Percentiles rank a stretch among this genome's conserved stretches.
Conservation (phyloP, 2,329 filamentous ascomycete genomes). For the Ophiostoma novo-ulmi region DNA sequence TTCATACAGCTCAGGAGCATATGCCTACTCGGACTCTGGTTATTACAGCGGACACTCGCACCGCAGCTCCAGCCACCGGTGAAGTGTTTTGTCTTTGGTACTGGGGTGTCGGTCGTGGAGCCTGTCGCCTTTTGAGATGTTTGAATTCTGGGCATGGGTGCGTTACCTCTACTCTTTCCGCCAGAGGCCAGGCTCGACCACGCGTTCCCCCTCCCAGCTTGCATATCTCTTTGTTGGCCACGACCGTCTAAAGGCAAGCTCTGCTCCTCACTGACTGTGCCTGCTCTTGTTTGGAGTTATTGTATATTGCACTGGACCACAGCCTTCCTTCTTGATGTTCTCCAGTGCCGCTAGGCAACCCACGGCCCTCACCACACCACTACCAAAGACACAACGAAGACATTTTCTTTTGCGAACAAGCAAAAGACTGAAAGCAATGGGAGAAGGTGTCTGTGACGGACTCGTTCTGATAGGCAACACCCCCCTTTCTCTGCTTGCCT, state of each 20-base stretch:
- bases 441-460: not conserved
- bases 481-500: not conserved
- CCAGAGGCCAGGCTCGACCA: slow-evolving; percentile 33
- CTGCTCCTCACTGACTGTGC: slow-evolving; percentile 32
- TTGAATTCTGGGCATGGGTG: slow-evolving; percentile 45
- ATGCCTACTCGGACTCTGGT: slow-evolving; percentile 50
- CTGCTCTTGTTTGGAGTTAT: not conserved
- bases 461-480: not conserved
- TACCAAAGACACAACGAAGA: slow-evolving; percentile 25
- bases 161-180: slow-evolving; percentile 47
- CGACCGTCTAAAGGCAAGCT: slow-evolving; percentile 39
- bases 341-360: not conserved
- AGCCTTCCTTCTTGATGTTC: not conserved
- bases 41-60: slow-evolving; percentile 48
- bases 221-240: slow-evolving; percentile 46
- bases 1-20: slow-evolving; percentile 38
- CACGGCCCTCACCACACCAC: slow-evolving; percentile 11
- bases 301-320: not conserved
- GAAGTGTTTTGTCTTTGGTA: slow-evolving; percentile 51
- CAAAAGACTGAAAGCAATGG: not conserved
- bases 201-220: slow-evolving; percentile 44
- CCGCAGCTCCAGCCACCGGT: slow-evolving; percentile 44
- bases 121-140: slow-evolving; percentile 39
- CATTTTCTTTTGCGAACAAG: not conserved
- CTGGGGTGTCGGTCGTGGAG: slow-evolving; percentile 42